phyloP scores from a whole-genome alignment of 1,139 yeast genomes.

The Geotrichum bryndzae region DNA sequence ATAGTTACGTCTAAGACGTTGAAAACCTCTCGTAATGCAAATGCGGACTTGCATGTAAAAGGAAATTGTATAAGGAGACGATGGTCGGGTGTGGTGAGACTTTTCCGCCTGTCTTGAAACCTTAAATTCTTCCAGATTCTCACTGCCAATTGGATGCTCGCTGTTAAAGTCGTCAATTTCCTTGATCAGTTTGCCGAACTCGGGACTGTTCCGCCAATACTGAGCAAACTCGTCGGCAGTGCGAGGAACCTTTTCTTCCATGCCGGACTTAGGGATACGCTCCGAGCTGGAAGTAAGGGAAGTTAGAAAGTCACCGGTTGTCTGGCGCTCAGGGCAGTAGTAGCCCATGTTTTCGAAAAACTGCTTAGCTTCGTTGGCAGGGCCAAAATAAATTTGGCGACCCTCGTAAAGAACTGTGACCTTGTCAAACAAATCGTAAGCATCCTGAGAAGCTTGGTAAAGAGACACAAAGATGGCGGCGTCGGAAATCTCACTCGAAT shows the following conservation, averaged over 20 bases:
- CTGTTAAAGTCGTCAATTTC: conserved; percentile 40
- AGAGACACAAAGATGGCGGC: conserved; percentile 67
- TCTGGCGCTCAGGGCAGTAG: conserved; percentile 66
- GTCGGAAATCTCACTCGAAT: conserved; percentile 52
- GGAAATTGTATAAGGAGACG: conserved; percentile 62
- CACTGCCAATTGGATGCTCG: conserved; percentile 26
- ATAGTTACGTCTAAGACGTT: conserved; percentile 60
- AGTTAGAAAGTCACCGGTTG: conserved; percentile 77
- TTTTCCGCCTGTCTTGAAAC: conserved; percentile 47
- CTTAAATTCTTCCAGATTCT: conserved; percentile 30
- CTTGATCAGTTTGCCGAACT: conserved; percentile 38
- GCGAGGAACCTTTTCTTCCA: conserved; percentile 57
- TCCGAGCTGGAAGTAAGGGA: conserved; percentile 71
- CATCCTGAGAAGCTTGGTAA: conserved; percentile 76
- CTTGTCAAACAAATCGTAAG: conserved; percentile 67
- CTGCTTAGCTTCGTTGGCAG: conserved; percentile 51
- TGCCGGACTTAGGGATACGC: conserved; percentile 52
- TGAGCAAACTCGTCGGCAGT: conserved; percentile 63
- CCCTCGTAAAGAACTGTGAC: conserved; percentile 71
- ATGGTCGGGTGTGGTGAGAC: conserved; percentile 47
- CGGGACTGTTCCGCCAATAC: conserved; percentile 55
- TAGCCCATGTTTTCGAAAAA: conserved; percentile 65
- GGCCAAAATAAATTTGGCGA: conserved; percentile 28
- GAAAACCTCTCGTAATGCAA: conserved; percentile 53
- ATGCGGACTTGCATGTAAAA: conserved; percentile 58